phyloP scores from a whole-genome alignment of 108 stramenopile genomes.

The Cyclotella choctawhatcheeana region DNA sequence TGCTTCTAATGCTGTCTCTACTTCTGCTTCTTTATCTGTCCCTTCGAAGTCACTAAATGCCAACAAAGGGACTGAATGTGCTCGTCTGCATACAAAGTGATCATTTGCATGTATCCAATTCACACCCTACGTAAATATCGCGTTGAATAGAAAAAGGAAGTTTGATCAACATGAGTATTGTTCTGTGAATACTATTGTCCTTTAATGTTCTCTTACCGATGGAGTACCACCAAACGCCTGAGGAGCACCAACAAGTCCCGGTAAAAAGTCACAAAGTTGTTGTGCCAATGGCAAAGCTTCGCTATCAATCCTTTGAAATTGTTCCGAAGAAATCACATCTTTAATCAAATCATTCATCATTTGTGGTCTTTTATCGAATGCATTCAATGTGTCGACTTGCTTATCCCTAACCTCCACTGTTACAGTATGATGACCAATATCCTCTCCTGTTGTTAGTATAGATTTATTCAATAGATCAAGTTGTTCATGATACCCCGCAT shows the following conservation, averaged over 20 bases:
- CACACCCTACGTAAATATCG: no score
- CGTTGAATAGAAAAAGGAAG: no score
- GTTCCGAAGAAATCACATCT: slow-evolving; percentile 58
- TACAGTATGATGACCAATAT: slow-evolving; percentile 21
- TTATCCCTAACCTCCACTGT: slow-evolving; percentile 62
- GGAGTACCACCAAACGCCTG: slow-evolving; percentile 60
- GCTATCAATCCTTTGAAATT: slow-evolving; percentile 67
- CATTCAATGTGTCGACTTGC: slow-evolving; percentile 69
- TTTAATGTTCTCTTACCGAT: no score
- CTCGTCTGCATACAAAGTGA: slow-evolving; percentile 77
- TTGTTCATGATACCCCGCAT: slow-evolving; percentile 33
- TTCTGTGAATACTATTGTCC: no score
- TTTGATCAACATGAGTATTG: no score
- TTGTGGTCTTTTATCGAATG: slow-evolving; percentile 76
- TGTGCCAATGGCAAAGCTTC: slow-evolving; percentile 66
- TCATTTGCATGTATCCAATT: slow-evolving; percentile 85
- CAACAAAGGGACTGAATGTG: slow-evolving; percentile 61
- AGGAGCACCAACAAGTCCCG: slow-evolving; percentile 56
- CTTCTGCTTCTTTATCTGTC: slow-evolving; percentile 40
- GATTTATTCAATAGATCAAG: slow-evolving; percentile 28
- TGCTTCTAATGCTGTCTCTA: slow-evolving; percentile 48
- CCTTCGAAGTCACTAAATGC: slow-evolving; percentile 63
- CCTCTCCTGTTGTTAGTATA: slow-evolving; percentile 21
- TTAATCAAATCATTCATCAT: slow-evolving; percentile 69
- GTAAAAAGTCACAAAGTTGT: slow-evolving; percentile 61